Evolutionary conservation across 2,329 filamentous ascomycete species (phyloP), one percentile per base, ranked within the genome.

Genomic region (Sclerotinia trifoliorum): DNA sequence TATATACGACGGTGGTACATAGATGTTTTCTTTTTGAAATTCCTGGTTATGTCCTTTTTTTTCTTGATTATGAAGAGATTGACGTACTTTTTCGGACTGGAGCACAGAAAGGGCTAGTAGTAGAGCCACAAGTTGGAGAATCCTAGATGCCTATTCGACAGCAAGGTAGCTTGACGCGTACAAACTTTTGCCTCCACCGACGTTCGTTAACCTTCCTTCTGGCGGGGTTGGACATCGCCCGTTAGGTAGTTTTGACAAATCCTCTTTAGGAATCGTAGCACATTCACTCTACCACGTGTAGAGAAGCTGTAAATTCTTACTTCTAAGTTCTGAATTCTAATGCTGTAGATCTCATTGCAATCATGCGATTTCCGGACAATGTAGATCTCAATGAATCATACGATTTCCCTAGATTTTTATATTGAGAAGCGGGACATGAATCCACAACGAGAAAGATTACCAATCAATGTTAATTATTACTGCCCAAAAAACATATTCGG

Each of bases 361-460:
- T 64, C 48, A 54, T 63, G 42, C 46, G 46, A 51, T 26, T 58
- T 63, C n/a, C 35, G 13, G n/a, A n/a, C 57, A 39, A 24, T 63
- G 60, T 42, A 49, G 60, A 63, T 63, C 60, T 52, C 35, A 24
- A 19, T 24, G 11, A 21, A 63, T 52, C 60, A 63, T 63, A 52
- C 61, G 61, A 64, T 55, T 55, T 44, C 21, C 44, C 8, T 65
- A 15, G 4, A 29, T 10, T n/a, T 29, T 65, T 65, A 65, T 65
- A 51, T 63, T 63, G 15, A 62, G 48, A 32, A 35, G 67, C 61
- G 68, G 62, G 56, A 52, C 67, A 66, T 55, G 61, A 60, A 54
- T 42, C 56, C 65, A 61, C 68, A 68, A 68, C 70, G 67, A 46
- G 62, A 69, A 70, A 68, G 69, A 71, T 72, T 72, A 75, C 58